Conservation (phyloP, 345 rosid species). For the Populus ilicifolia region DNA sequence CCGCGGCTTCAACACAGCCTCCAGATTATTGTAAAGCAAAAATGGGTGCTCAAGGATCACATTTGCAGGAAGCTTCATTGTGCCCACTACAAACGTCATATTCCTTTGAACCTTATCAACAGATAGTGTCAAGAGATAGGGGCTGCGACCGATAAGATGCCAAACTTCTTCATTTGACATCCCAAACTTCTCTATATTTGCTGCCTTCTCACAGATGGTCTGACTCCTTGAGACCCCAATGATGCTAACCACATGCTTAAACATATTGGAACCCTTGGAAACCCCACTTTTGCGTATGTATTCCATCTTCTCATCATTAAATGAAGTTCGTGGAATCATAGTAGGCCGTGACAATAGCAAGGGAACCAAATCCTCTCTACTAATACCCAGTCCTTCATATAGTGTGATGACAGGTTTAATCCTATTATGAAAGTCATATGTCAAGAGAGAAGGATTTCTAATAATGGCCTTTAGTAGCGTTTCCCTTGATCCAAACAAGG, state of each 20-base stretch:
- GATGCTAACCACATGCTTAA: conserved; percentile 55
- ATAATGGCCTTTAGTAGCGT: conserved; percentile 57
- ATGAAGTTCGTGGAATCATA: conserved; percentile 61
- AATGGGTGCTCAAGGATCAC: conserved; percentile 46
- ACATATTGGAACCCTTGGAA: conserved; percentile 55
- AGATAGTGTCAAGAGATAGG: conserved; percentile 53
- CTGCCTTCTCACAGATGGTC: conserved; percentile 60
- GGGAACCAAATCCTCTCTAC: conserved; percentile 42
- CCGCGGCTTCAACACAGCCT: conserved; percentile 58
- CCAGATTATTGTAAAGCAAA: conserved; percentile 53
- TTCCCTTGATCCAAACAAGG: conserved; percentile 56
- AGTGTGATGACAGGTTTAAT: conserved; percentile 53
- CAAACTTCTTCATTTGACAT: conserved; percentile 62
- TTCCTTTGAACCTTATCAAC: conserved; percentile 81
- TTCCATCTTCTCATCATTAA: conserved; percentile 56
- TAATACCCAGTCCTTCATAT: conserved; percentile 57
- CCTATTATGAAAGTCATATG: conserved; percentile 52
- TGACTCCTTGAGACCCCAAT: conserved; percentile 65
- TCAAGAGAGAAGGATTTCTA: conserved; percentile 72
- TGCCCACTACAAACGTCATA: conserved; percentile 71
- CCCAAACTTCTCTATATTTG: conserved; percentile 73
- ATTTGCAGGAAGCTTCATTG: conserved; percentile 55
- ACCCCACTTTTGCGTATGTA: conserved; percentile 57
- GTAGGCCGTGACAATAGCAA: conserved; percentile 71
- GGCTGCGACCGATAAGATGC: conserved; percentile 56